Percentiles rank a stretch among this genome's conserved stretches.
Conservation (phyloP, 2,329 filamentous ascomycete genomes). For the Hypoxylon sp. region DNA sequence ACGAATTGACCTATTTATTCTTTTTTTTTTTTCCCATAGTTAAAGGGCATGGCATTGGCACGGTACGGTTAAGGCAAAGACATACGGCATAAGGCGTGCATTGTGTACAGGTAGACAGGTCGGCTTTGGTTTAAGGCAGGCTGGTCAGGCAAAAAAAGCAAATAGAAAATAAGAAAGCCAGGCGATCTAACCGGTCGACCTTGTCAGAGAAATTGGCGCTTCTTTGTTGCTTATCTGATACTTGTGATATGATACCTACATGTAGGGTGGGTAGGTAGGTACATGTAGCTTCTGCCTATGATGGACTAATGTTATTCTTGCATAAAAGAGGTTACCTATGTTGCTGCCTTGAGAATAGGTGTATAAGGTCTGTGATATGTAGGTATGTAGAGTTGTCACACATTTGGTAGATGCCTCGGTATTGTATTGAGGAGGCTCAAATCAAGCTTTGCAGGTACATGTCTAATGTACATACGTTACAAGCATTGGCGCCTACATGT, state of each 20-base stretch:
- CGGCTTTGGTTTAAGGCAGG: constrained; percentile 37
- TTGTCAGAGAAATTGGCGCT: constrained; percentile 19
- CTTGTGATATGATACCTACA: constrained; percentile 3
- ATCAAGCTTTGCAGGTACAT: background rate
- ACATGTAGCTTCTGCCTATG: background rate
- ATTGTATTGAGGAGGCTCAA: constrained; percentile 16
- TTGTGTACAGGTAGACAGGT: constrained; percentile 48
- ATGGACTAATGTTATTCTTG: constrained; percentile 2
- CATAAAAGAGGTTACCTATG: constrained; percentile 3
- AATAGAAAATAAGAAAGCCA: constrained; percentile 32
- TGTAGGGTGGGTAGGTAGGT: no score
- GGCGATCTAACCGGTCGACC: constrained; percentile 34
- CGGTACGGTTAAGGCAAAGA: constrained; percentile 41
- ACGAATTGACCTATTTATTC: constrained; percentile 34
- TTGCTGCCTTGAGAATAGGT: constrained; percentile 3
- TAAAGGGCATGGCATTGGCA: constrained; percentile 44
- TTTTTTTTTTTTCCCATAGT: constrained; percentile 27
- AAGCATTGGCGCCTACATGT: background rate
- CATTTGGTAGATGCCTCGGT: background rate
- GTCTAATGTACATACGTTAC: background rate
- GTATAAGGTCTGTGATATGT: background rate
- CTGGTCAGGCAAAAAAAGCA: constrained; percentile 38
- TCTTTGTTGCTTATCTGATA: constrained; percentile 2
- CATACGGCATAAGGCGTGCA: constrained; percentile 43
- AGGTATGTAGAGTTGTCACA: background rate